phyloP scores from a whole-genome alignment of 345 rosid species.

The Rhodomyrtus tomentosa region DNA sequence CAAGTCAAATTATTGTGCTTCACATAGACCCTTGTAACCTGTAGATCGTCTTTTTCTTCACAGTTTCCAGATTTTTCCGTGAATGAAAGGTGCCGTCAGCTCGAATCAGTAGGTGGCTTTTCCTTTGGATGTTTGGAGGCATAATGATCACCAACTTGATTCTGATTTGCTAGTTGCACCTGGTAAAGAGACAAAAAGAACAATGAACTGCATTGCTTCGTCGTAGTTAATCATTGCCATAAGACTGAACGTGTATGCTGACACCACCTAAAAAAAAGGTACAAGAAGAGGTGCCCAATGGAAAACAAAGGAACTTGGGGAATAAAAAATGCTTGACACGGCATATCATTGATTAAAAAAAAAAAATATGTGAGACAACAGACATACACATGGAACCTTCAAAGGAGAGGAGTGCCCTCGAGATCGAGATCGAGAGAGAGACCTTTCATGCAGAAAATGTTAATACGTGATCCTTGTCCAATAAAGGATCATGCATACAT shows the following conservation, averaged over 20 bases:
- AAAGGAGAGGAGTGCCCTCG: background rate
- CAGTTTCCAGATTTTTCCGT: background rate
- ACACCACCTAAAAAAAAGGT: background rate
- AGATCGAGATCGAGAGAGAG: background rate
- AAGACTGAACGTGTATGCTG: background rate
- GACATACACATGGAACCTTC: background rate
- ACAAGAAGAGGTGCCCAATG: background rate
- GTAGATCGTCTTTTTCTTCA: background rate
- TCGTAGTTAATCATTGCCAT: background rate
- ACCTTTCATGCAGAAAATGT: background rate
- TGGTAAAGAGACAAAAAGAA: constrained; percentile 9
- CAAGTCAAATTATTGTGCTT: background rate
- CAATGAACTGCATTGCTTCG: background rate
- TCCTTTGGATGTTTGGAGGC: constrained; percentile 63
- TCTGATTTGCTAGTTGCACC: constrained; percentile 54
- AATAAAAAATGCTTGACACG: background rate
- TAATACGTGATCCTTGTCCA: background rate
- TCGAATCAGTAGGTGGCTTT: constrained; percentile 37
- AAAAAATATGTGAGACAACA: background rate
- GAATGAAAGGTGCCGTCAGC: constrained; percentile 10
- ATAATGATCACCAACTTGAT: constrained; percentile 60
- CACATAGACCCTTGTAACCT: background rate
- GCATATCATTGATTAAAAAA: background rate
- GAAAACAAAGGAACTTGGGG: background rate
- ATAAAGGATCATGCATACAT: background rate